Evolutionary conservation across 345 rosid genomes (phyloP), one percentile per base, ranked within the genome.

Genomic region (Arabidopsis arenosa): DNA sequence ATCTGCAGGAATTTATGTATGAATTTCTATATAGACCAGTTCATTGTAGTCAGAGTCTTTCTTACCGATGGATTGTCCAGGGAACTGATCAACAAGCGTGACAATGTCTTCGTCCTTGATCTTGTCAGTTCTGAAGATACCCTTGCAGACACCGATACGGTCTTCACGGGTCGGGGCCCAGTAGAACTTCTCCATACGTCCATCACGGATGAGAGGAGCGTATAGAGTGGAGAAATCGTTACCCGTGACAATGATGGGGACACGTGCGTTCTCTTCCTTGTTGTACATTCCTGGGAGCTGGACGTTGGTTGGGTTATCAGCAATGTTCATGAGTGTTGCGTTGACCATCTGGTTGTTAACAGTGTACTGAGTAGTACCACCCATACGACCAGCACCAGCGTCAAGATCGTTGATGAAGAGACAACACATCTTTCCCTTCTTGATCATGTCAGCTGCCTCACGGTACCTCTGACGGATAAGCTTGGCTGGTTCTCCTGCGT

Each of bases 131-230:
- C 73, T 85, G 86, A 94, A 94, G 48, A 94, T 94, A 26, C 97
- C 97, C 2, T 8, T 70, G 88, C 97, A 92, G 79, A 94, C 98
- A 54, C 98, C 98, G 48, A 94, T 84, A 26, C 98, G 81, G 77
- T 94, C 98, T 0, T 94, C 98, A 64, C 97, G 87, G 26, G 92
- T 92, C 0, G 99, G 99, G 2, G 99, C 97, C 99, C 97, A 92
- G 88, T 95, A 95, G 92, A 92, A 95, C 60, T 95, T 95, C 93
- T 95, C 99, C 99, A 95, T 95, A 84, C 99, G 96, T 49, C 99
- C 99, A 3, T 95, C 99, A 84, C 97, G 97, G 86, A 95, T 95
- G 33, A 95, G 93, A 43, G 99, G 99, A 18, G 97, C 97, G 51
- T 95, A 95, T 65, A 95, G 58, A 8, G 99, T 95, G n/a, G 97